Percentiles rank a stretch among this genome's conserved stretches.
phyloP scores from a whole-genome alignment of 306 rosid species.

The Boehmeria nivea region DNA sequence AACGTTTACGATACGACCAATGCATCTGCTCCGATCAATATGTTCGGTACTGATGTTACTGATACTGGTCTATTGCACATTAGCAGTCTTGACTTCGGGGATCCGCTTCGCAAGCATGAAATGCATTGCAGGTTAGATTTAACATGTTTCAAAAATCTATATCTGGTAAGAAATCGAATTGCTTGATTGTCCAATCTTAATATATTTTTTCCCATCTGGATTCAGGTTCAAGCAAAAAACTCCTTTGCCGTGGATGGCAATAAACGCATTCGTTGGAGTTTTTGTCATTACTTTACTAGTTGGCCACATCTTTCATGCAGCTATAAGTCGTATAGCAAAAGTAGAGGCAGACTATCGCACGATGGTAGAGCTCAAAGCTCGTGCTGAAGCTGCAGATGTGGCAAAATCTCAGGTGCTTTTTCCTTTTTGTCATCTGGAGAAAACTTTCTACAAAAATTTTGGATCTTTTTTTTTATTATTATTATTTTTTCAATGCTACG shows the following conservation, averaged over 20 bases:
- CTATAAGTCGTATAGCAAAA: conserved; percentile 68
- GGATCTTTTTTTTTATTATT: conserved; percentile 11
- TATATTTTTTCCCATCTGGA: neutral
- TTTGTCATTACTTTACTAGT: conserved; percentile 76
- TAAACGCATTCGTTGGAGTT: conserved; percentile 51
- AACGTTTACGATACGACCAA: conserved; percentile 89
- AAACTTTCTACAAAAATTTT: neutral
- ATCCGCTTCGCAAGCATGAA: conserved; percentile 91
- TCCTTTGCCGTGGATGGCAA: conserved; percentile 74
- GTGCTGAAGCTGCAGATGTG: conserved; percentile 97
- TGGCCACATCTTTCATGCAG: conserved; percentile 75
- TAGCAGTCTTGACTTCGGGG: conserved; percentile 86
- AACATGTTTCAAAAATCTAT: conserved; percentile 4
- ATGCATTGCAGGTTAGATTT: conserved; percentile 92
- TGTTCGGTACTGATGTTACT: conserved; percentile 76
- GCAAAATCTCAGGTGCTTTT: conserved; percentile 83
- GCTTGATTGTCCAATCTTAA: conserved; percentile 1
- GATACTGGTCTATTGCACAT: conserved; percentile 68
- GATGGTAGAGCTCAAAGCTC: conserved; percentile 65
- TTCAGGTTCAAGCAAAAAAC: conserved; percentile 82
- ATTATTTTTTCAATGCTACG: no score
- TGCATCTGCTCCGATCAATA: conserved; percentile 61
- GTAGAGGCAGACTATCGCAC: conserved; percentile 67
- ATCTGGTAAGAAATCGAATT: conserved; percentile 13
- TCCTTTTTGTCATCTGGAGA: neutral